phyloP scores from a whole-genome alignment of 2,329 filamentous ascomycete genomes.

The Cytospora leucostoma region DNA sequence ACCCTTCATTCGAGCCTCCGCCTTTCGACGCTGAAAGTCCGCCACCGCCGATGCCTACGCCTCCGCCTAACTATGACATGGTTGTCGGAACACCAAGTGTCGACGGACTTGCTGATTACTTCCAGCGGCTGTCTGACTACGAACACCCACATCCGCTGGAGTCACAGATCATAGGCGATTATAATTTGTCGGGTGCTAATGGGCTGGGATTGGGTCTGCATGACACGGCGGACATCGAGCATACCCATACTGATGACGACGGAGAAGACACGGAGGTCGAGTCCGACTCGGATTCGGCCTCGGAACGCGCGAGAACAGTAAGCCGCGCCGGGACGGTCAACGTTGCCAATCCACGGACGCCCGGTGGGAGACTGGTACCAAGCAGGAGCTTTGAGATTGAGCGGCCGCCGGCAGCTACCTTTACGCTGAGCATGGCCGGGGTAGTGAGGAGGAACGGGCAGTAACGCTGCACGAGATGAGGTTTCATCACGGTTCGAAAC shows the following conservation, averaged over 20 bases:
- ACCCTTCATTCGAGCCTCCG: slow-evolving; percentile 85
- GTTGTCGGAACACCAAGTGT: slow-evolving; percentile 71
- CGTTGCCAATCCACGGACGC: slow-evolving; percentile 58
- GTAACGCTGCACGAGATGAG: slow-evolving; percentile 2
- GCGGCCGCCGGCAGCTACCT: slow-evolving; percentile 42
- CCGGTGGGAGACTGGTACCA: slow-evolving; percentile 53
- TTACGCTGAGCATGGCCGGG: slow-evolving; percentile 37
- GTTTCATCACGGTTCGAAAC: background rate
- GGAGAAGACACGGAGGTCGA: slow-evolving; percentile 42
- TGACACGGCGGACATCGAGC: background rate
- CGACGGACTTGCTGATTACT: slow-evolving; percentile 81
- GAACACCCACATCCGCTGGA: slow-evolving; percentile 46
- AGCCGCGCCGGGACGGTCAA: slow-evolving; percentile 58
- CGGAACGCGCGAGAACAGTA: slow-evolving; percentile 45
- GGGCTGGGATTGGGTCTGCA: slow-evolving; percentile 14
- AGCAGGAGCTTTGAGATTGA: slow-evolving; percentile 60
- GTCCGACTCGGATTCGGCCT: slow-evolving; percentile 40
- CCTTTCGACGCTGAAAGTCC: slow-evolving; percentile 81
- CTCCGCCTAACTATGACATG: slow-evolving; percentile 80
- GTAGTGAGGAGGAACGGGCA: slow-evolving; percentile 31
- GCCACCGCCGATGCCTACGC: slow-evolving; percentile 68
- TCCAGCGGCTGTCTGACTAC: slow-evolving; percentile 74
- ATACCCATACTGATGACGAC: slow-evolving; percentile 37
- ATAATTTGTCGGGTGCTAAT: slow-evolving; percentile 13
- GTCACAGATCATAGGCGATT: background rate